These are phyloP conservation scores for Neoboletus brunneissimus DNA, from an alignment of 768 basidiomycete species.

Conservation along the genomic window DNA sequence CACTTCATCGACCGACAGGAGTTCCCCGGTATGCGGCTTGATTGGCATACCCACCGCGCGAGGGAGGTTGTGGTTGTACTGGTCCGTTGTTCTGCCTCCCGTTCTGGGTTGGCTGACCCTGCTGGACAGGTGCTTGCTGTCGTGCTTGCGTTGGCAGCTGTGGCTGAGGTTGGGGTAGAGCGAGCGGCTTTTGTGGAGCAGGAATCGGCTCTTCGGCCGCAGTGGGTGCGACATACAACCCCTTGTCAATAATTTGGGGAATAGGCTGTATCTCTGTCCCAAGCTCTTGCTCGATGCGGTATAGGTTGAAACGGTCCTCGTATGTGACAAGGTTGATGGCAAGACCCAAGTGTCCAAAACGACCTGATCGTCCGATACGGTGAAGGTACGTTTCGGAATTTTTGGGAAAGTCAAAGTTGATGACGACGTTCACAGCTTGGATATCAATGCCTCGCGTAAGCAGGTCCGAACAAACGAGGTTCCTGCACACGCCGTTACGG, in stretches of 20 bases:
- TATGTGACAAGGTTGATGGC: slow-evolving; percentile 98
- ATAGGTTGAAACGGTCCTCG: slow-evolving; percentile 96
- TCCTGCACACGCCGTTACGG: slow-evolving; percentile 96
- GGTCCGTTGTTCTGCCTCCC: slow-evolving; percentile 29
- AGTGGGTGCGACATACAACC: slow-evolving; percentile 87
- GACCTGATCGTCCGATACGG: slow-evolving; percentile 95
- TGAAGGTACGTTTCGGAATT: slow-evolving; percentile 99
- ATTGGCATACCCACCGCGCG: slow-evolving; percentile 22
- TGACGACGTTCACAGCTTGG: slow-evolving; percentile 99
- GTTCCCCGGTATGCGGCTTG: slow-evolving; percentile 29
- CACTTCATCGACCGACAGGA: slow-evolving; percentile 28
- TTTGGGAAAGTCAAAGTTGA: slow-evolving; percentile 99
- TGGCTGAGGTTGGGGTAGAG: slow-evolving; percentile 36
- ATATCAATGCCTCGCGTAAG: slow-evolving; percentile 99
- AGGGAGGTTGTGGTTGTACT: slow-evolving; percentile 21
- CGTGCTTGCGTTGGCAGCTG: slow-evolving; percentile 24
- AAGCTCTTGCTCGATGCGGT: slow-evolving; percentile 97
- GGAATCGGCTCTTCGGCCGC: slow-evolving; percentile 43
- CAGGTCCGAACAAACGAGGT: slow-evolving; percentile 96
- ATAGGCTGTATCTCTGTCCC: slow-evolving; percentile 98
- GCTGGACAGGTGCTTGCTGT: slow-evolving; percentile 28
- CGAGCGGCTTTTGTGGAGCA: slow-evolving; percentile 40
- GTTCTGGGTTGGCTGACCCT: slow-evolving; percentile 23
- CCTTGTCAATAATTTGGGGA: slow-evolving; percentile 86
- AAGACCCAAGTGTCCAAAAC: slow-evolving; percentile 94